These are phyloP conservation scores for Dunaliella primolecta DNA, from an alignment of 139 green algal genomes.

Conservation along the genomic window DNA sequence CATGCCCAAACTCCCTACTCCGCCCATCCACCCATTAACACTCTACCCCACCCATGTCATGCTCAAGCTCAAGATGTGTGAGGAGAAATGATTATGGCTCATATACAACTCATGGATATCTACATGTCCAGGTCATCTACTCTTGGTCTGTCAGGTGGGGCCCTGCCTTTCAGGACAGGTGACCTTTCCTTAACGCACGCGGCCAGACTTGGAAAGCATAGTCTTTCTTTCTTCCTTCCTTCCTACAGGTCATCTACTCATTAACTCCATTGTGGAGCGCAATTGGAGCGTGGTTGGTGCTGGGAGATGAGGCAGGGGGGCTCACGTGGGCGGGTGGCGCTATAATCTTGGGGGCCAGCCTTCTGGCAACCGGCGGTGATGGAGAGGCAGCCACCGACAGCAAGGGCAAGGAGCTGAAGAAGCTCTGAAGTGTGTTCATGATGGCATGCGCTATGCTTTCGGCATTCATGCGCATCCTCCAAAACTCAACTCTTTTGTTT, in stretches of 20 bases:
- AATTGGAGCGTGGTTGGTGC: constrained; percentile 30
- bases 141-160: not conserved
- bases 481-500: too few species aligned
- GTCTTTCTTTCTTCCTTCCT: not conserved
- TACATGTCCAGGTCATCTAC: not conserved
- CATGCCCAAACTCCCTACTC: too few species aligned
- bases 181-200: too few species aligned
- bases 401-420: not conserved
- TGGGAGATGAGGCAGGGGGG: constrained; percentile 46
- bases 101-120: not conserved
- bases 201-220: too few species aligned
- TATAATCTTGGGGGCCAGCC: constrained; percentile 28
- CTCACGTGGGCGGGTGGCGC: constrained; percentile 35
- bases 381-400: not conserved
- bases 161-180: too few species aligned
- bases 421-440: too few species aligned
- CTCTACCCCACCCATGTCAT: too few species aligned
- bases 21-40: too few species aligned
- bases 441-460: too few species aligned
- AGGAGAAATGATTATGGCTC: too few species aligned
- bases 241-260: constrained; percentile 49
- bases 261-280: constrained; percentile 46
- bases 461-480: too few species aligned
- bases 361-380: constrained; percentile 18
- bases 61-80: too few species aligned